Evolutionary conservation across 192 early-diverging fungal genomes (phyloP).

Genomic region (Coemansia asiatica): DNA sequence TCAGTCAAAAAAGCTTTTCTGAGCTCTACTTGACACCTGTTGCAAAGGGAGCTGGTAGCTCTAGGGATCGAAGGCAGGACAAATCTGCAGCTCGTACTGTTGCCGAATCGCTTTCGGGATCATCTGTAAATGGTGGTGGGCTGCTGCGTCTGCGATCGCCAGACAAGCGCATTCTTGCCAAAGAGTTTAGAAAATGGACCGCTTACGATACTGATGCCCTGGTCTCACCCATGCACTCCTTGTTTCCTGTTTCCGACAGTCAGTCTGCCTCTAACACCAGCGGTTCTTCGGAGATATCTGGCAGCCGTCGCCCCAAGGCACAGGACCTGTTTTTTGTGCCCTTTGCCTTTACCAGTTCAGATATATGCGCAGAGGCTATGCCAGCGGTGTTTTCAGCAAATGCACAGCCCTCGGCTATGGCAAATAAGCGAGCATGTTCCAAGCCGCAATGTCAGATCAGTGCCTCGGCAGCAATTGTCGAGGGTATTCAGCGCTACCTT

Average conservation of each 20-base stretch:
- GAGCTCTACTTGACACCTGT: slow-evolving; percentile 1
- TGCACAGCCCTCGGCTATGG: slow-evolving; percentile 7
- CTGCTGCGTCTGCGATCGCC: slow-evolving; percentile 28
- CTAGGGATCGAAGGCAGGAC: too few species aligned
- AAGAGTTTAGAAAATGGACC: slow-evolving; percentile 29
- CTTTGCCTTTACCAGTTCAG: slow-evolving; percentile 6
- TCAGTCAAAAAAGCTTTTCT: not conserved
- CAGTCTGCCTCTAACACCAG: not conserved
- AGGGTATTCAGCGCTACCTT: slow-evolving; percentile 40
- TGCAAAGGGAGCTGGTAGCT: not conserved
- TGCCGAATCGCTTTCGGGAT: not conserved
- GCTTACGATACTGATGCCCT: slow-evolving; percentile 40
- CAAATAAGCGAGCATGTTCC: slow-evolving; percentile 1
- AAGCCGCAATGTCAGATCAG: slow-evolving; percentile 48
- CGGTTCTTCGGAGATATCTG: not conserved
- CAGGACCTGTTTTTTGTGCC: slow-evolving; percentile 48
- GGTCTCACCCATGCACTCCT: slow-evolving; percentile 46
- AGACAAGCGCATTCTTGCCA: slow-evolving; percentile 12
- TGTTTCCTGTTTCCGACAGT: slow-evolving; percentile 13
- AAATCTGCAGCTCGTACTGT: not conserved
- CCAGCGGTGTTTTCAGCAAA: slow-evolving; percentile 14
- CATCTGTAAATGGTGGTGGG: not conserved
- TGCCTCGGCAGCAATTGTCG: slow-evolving; percentile 37
- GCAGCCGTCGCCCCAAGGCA: slow-evolving; percentile 1
- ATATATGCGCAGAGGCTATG: not conserved